These are phyloP conservation scores for Artemisia annua DNA, from an alignment of 129 eudicot species.

Conservation along the genomic window DNA sequence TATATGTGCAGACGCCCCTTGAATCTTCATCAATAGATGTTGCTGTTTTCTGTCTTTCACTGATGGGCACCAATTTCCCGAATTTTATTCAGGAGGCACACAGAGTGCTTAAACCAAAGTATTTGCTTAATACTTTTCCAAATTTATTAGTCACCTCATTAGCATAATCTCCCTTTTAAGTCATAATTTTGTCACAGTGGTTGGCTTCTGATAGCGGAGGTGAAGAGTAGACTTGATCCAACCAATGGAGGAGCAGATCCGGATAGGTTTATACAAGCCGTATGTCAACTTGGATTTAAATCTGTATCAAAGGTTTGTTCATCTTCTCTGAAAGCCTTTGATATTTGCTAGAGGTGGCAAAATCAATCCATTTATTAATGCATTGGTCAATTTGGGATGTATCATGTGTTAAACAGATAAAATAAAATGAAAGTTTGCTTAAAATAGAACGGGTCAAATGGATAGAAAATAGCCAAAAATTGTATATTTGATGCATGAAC, in stretches of 20 bases:
- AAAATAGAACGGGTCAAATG: neutral
- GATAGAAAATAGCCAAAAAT: neutral
- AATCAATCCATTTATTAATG: neutral
- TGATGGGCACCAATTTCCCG: constrained; percentile 91
- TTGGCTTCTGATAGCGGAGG: constrained; percentile 98
- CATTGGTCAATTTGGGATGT: neutral
- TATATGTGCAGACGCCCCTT: constrained; percentile 74
- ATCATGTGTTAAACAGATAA: neutral
- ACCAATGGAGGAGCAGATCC: constrained; percentile 88
- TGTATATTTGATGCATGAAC: too few relatives aligned
- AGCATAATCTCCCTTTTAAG: constrained; percentile 2
- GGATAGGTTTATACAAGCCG: constrained; percentile 50
- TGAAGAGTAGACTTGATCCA: constrained; percentile 91
- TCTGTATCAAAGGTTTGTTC: constrained; percentile 57
- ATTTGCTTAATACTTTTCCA: constrained; percentile 1
- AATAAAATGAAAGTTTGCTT: neutral
- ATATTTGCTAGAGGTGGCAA: neutral
- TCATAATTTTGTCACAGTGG: constrained; percentile 54
- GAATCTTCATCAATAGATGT: constrained; percentile 71
- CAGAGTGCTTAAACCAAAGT: constrained; percentile 86
- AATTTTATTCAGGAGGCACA: constrained; percentile 78
- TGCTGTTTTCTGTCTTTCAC: constrained; percentile 88
- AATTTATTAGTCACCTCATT: neutral
- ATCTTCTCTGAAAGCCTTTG: neutral
- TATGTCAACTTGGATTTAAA: constrained; percentile 76